Conservation (phyloP, 371 early-diverging fungal species). For the Capillidium rhysosporum region DNA sequence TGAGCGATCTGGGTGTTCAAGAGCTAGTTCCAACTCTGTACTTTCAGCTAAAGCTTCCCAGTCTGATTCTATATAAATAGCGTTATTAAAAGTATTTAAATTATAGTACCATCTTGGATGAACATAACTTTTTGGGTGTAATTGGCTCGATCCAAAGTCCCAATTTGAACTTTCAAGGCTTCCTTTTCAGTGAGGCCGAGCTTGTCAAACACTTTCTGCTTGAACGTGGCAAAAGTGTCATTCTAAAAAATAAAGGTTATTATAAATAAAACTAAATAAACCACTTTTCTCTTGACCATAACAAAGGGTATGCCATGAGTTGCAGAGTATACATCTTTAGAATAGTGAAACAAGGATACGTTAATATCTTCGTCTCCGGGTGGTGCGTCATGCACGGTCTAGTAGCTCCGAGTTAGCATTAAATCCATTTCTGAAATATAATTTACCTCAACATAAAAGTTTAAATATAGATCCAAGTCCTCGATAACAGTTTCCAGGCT, state of each 20-base stretch:
- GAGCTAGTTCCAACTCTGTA: not conserved
- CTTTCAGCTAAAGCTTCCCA: not conserved
- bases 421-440: no score
- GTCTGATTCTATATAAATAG: not conserved
- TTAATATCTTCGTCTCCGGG: slow-evolving; percentile 16
- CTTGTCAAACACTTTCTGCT: slow-evolving; percentile 42
- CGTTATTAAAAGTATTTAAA: not conserved
- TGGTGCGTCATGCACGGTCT: not conserved
- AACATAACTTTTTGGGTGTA: slow-evolving; percentile 6
- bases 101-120: slow-evolving; percentile 2
- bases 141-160: slow-evolving; percentile 16
- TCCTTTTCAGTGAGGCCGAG: slow-evolving; percentile 75
- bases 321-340: slow-evolving; percentile 27
- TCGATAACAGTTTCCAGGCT: slow-evolving; percentile 17
- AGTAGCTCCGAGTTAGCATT: no score
- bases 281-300: slow-evolving; percentile 37
- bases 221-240: slow-evolving; percentile 44
- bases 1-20: slow-evolving; percentile 5
- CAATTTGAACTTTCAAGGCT: slow-evolving; percentile 51
- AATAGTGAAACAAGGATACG: slow-evolving; percentile 55
- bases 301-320: slow-evolving; percentile 70
- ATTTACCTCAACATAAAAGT: slow-evolving; percentile 12
- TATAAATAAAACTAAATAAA: not conserved
- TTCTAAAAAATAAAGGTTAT: slow-evolving; percentile 16
- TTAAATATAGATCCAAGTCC: slow-evolving; percentile 10